Base-by-base conservation (phyloP, 2,329 filamentous ascomycete species). In the Thermothelomyces thermophilus region DNA sequence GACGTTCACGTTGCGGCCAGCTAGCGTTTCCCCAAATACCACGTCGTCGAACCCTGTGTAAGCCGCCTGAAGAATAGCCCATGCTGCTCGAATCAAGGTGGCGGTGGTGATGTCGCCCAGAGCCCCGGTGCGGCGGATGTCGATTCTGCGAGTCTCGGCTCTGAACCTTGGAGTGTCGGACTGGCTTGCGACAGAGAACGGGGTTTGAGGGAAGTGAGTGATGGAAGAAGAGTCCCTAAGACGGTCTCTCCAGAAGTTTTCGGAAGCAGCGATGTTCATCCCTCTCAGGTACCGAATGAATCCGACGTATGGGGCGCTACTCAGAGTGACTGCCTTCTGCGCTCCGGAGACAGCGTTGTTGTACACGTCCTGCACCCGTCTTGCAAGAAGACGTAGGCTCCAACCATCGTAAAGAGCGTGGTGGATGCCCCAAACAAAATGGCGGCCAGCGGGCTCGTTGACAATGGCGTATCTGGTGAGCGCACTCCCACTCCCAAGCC, bases 401-500 rank as follows among this genome's bases (percentile, higher is more conserved):
- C 66, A 69, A 1, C 74, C 75, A 58, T 79, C 75, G 61, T 72
- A 74, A 16, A 74, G 70, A 6, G 69, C 71, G 56, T 78, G 75
- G 51, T 72, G 77, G 28, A 60, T 55, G 41, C 56, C 54, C 60
- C 58, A 62, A 8, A 58, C 53, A 36, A 62, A 59, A 24, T 31
- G 3, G 31, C 34, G 17, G 10, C 37, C 20, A 46, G 7, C 5
- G 28, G 30, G 2, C 14, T 31, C 5, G 4, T 53, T 26, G 7
- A 60, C 52, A 8, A 59, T 41, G 10, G 56, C 46, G 14, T 55
- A 60, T 4, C 55, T 41, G 16, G 53, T 56, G 4, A 62, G 54
- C 1, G 33, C 11, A 3, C 55, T 51, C 2, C 59, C 58, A 19
- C 41, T 58, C 46, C 56, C 51, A 9, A 40, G 44, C 14, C 51